Conservation (phyloP, 2,329 filamentous ascomycete genomes). For the Neurospora sp. region DNA sequence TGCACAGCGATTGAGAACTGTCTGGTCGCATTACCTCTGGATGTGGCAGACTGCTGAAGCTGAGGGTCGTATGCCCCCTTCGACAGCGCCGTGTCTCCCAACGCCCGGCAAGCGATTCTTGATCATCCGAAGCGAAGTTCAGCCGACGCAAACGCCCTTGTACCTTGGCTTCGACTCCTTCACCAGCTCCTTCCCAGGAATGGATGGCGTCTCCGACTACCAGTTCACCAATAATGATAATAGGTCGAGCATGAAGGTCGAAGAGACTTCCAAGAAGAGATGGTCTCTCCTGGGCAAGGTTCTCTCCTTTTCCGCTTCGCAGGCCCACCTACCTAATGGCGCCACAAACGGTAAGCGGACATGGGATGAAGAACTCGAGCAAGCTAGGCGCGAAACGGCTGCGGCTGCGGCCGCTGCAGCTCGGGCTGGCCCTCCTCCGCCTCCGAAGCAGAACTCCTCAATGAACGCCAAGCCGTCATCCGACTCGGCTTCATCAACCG, state of each 20-base stretch:
- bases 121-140: conserved; percentile 72
- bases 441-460: conserved; percentile 27
- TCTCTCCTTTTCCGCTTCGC: conserved; percentile 33
- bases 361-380: conserved; percentile 38
- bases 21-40: conserved; percentile 74
- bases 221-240: conserved; percentile 2
- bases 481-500: conserved; percentile 41
- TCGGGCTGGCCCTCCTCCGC: conserved; percentile 20
- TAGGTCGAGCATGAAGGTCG: conserved; percentile 11
- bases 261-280: conserved; percentile 37
- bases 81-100: conserved; percentile 73
- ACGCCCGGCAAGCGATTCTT: conserved; percentile 78
- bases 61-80: conserved; percentile 47
- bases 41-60: conserved; percentile 58
- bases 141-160: conserved; percentile 36
- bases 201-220: conserved; percentile 12
- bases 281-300: conserved; percentile 58
- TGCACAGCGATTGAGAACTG: conserved; percentile 56
- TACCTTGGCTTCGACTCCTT: conserved; percentile 41
- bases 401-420: conserved; percentile 29
- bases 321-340: conserved; percentile 5
- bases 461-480: conserved; percentile 29
- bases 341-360: conserved; percentile 15
- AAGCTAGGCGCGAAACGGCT: conserved; percentile 40
- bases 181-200: conserved; percentile 12